phyloP scores from a whole-genome alignment of 805 yeast genomes.

The Komagataella phaffii region DNA sequence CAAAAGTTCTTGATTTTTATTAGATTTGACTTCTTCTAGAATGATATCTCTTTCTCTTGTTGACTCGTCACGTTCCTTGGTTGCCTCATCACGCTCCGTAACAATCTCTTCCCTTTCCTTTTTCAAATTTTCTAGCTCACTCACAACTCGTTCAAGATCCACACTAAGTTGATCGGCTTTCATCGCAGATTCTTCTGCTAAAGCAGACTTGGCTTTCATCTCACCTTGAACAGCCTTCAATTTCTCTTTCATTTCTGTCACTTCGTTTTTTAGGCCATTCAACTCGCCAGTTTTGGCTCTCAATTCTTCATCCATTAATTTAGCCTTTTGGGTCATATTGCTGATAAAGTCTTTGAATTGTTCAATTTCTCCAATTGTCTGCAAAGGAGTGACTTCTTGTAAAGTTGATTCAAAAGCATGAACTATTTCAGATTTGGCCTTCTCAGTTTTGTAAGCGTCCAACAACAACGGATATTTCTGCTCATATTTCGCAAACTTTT shows the following conservation, averaged over 20 bases:
- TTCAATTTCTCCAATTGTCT: slow-evolving; percentile 61
- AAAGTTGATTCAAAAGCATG: slow-evolving; percentile 53
- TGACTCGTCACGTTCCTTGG: neutral
- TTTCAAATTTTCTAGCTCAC: slow-evolving; percentile 1
- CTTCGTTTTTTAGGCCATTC: slow-evolving; percentile 6
- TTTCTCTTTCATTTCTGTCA: slow-evolving; percentile 1
- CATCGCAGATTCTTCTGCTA: neutral
- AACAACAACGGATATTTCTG: slow-evolving; percentile 77
- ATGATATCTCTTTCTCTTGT: neutral
- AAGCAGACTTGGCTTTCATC: neutral
- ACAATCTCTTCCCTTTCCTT: neutral
- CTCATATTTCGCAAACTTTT: slow-evolving; percentile 77
- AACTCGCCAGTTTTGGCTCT: slow-evolving; percentile 26
- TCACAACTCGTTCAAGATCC: neutral
- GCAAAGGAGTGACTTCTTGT: slow-evolving; percentile 70
- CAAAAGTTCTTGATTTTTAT: neutral
- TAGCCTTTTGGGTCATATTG: slow-evolving; percentile 46
- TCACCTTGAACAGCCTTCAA: neutral
- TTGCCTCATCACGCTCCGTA: neutral
- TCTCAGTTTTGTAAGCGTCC: slow-evolving; percentile 77
- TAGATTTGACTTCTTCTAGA: neutral
- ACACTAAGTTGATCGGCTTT: neutral
- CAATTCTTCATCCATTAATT: slow-evolving; percentile 53
- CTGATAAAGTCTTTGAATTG: slow-evolving; percentile 56
- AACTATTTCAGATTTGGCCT: slow-evolving; percentile 48